Evolutionary conservation across 306 rosid species (phyloP), one percentile per base, ranked within the genome.

Genomic region (Fragaria nilgerrensis): DNA sequence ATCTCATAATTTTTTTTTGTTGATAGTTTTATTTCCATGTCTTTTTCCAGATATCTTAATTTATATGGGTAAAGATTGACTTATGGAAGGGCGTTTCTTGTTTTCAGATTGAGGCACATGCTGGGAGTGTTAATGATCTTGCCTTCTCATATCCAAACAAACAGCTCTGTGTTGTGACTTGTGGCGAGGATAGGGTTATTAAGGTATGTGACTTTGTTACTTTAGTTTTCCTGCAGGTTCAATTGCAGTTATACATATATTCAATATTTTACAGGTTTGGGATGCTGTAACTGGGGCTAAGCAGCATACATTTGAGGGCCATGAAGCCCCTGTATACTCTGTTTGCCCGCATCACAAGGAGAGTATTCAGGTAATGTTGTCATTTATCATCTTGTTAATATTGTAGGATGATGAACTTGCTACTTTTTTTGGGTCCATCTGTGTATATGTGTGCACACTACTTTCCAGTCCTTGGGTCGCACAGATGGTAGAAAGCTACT

Each of bases 301-400:
- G 89, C 98, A 86, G 77, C 84, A 76, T 81, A 84, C 88, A 63
- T 96, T 96, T 81, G 98, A 96, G 86, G 99, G 99, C 76, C 98
- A 96, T 61, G 97, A 92, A 82, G 91, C 97, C 15, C 94, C 98
- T 78, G 96, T 96, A 75, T 87, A 88, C 89, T 96, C 98, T 70
- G 92, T 96, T 36, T 93, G 99, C 80, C 98, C 99, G 65, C 99
- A 96, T 85, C 97, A 93, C 88, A 96, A 96, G 79, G 99, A 93
- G 81, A 92, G 16, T 85, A 96, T 96, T 84, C 99, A 96, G 98
- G 99, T 96, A 84, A 62, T 64, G 25, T 41, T 64, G 53, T 45
- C 19, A 63, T 7, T 37, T 61, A 20, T 76, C 48, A 53, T 65
- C 37, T 77, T 73, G 53, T 49, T 75, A 23, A 56, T 72, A 43